Conservation (phyloP, 2,329 filamentous ascomycete species). For the Neofusicoccum parvum region DNA sequence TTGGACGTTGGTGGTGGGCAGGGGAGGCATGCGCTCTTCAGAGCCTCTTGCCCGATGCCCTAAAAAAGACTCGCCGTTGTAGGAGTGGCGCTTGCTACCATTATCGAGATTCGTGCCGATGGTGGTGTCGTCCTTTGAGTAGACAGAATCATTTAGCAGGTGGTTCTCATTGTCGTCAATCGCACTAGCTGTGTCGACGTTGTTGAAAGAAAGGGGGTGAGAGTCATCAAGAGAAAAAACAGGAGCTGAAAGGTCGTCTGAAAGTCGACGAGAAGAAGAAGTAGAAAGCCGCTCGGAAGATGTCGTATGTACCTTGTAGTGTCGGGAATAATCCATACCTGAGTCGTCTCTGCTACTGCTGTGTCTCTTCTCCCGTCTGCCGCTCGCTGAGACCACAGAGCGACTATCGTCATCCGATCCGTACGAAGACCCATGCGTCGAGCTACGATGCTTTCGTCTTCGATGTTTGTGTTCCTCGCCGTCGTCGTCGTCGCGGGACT, state of each 20-base stretch:
- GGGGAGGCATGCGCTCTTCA: conserved; percentile 37
- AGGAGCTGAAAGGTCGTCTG: neutral
- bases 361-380: conserved; percentile 39
- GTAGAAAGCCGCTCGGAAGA: conserved; percentile 30
- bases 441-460: conserved; percentile 46
- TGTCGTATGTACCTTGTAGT: conserved; percentile 39
- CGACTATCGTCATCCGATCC: conserved; percentile 31
- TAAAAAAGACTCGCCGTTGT: conserved; percentile 61
- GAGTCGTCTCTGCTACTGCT: conserved; percentile 40
- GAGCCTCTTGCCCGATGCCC: conserved; percentile 53
- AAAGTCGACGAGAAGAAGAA: conserved; percentile 27
- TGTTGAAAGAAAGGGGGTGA: neutral
- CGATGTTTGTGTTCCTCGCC: conserved; percentile 43
- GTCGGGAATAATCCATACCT: conserved; percentile 34
- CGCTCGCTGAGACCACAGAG: conserved; percentile 36
- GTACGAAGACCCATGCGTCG: conserved; percentile 28
- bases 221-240: neutral
- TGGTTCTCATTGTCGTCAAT: neutral
- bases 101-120: conserved; percentile 1
- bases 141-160: neutral
- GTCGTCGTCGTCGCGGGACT: conserved; percentile 32
- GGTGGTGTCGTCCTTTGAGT: conserved; percentile 4
- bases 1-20: conserved; percentile 38
- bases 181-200: conserved; percentile 27
- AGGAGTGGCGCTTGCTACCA: neutral